Base-by-base conservation (phyloP, 1,284 basidiomycete genomes). In the Chondrostereum purpureum region DNA sequence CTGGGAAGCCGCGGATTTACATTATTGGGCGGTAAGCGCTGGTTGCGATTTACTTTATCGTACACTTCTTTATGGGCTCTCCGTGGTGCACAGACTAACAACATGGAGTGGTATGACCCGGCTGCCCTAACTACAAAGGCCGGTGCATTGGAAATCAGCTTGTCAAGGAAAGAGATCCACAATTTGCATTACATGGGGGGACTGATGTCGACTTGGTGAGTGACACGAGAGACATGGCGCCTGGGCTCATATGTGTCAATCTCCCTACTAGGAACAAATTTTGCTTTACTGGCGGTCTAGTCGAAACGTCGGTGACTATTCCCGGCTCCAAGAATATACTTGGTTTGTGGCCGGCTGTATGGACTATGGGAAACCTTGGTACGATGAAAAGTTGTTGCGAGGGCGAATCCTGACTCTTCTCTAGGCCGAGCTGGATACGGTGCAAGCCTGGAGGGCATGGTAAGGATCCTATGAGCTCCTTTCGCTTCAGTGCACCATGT, bases 271-370 rank as follows among this genome's bases (percentile, higher is more conserved):
- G 69, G 72, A 74, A 75, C 47, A 73, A 75, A 49, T 73, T 74
- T 53, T 88, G 86, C 60, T 90, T 89, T 61, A 83, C 78, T 0
- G 80, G 80, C 4, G 80, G 79, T 3, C 70, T 75, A 48, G 62
- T 80, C 19, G 70, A 75, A 55, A 69, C 78, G 5, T 70, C 70
- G 3, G 75, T 88, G 1, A 73, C 75, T 14, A 63, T 90, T 0
- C 87, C 88, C 1, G 86, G 87, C 2, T 62, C 64, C 4, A 71
- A 72, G 48, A 67, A 73, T 45, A 58, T 75, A 22, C 55, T 68
- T 22, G 80, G 80, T 3, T 69, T 84, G 44, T 88, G 83, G 83
- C 83, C 83, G 4, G 80, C 79, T 14, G 66, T 83, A 0, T 88
- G 81, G 80, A 70, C 77, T 1, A 79, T 84, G 77, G 83, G 82